These are phyloP conservation scores for Escovopsis sp. DNA, from an alignment of 2,329 filamentous ascomycete species.

Conservation along the genomic window DNA sequence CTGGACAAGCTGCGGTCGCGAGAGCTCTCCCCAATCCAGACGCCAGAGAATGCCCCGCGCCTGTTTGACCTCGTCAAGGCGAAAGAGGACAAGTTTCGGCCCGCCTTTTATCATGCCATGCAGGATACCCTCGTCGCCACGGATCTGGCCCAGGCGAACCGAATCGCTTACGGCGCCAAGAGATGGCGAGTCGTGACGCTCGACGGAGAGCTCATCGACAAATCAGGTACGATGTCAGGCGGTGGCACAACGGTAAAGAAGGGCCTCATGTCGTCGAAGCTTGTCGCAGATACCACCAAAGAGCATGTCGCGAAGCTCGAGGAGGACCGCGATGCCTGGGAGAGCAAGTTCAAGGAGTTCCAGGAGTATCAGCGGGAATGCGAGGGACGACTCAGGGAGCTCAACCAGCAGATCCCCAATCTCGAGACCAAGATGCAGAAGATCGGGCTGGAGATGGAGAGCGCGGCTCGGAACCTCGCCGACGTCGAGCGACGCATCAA, in stretches of 20 bases:
- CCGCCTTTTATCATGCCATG: constrained; percentile 90
- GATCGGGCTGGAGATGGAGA: constrained; percentile 75
- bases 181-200: constrained; percentile 95
- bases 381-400: constrained; percentile 55
- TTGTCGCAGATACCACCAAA: constrained; percentile 71
- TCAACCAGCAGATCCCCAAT: constrained; percentile 66
- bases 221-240: constrained; percentile 97
- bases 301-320: constrained; percentile 85
- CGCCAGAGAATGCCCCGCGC: constrained; percentile 81
- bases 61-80: constrained; percentile 86
- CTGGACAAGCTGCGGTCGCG: constrained; percentile 72
- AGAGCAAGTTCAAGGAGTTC: constrained; percentile 69
- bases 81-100: constrained; percentile 72
- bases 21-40: constrained; percentile 67
- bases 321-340: constrained; percentile 68
- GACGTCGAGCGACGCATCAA: constrained; percentile 76
- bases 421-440: constrained; percentile 89
- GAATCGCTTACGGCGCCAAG: constrained; percentile 86
- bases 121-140: constrained; percentile 89
- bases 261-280: constrained; percentile 93
- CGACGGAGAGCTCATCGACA: constrained; percentile 90
- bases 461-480: constrained; percentile 65
- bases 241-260: constrained; percentile 82
- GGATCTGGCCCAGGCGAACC: constrained; percentile 88
- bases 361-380: constrained; percentile 73